Base-by-base conservation (phyloP, 805 yeast genomes). In the Limtongozyma cylindracea region DNA sequence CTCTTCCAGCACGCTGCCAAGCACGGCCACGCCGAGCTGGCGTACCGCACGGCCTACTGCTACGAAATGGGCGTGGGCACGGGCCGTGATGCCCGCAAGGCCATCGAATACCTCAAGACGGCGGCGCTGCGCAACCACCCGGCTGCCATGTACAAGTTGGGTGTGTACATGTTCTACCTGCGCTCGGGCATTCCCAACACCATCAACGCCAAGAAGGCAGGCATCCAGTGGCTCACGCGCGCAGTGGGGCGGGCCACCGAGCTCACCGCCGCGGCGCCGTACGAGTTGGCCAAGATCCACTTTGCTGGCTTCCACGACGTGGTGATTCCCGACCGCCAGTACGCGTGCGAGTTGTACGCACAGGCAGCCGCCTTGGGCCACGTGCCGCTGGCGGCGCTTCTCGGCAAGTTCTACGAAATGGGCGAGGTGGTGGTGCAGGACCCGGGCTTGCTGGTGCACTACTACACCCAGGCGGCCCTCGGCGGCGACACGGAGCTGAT, bases 31-130 rank as follows among this genome's bases (percentile, higher is more conserved):
- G 58, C 73, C 4, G 96, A 84, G 41, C 64, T 88, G 21, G 80
- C 93, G 1, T 88, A 74, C 45, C 61, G 96, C 33, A 74, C 93
- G 0, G 77, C 95, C 0, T 61, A 73, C 24, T 84, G 94, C 44
- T 74, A 70, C 33, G 92, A 82, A 43, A 91, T 80, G 44, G 98
- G 98, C 10, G 52, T 82, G 43, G 98, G 98, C 4, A 72, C 84
- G 4, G 66, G 77, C 11, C 59, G 88, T 32, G 95, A 88, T 41
- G 69, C 91, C 1, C 59, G 91, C 25, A 71, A 77, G 34, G 80
- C 91, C 1, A 49, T 78, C 6, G 91, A 77, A 32, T 78, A 69
- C 39, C 48, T 78, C 26, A 71, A 72, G 38, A 66, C 67, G 37
- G 93, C 96, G 0, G 91, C 96, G 0, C 59, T 80, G 16, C 71